Base-by-base conservation (phyloP, 495 filamentous ascomycete genomes). In the Penicillium cataractarum region DNA sequence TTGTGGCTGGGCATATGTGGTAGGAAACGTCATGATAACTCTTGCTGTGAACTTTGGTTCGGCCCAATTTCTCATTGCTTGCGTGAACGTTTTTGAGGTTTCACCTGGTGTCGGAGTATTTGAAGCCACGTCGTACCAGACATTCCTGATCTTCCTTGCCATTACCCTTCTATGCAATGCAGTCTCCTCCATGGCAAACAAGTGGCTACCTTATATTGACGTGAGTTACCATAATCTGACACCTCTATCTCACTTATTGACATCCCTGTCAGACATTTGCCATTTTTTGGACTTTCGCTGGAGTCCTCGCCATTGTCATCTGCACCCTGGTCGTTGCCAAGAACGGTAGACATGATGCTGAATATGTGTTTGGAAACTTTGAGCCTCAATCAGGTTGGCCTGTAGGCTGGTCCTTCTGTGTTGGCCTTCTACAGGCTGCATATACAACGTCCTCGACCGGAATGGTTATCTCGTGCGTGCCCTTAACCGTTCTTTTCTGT, bases 1-100 rank as follows among this genome's bases (percentile, higher is more conserved):
- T 17, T 87, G 84, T 4, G 88, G 88, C 13, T 90, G 88, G 88
- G 83, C 89, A 59, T 89, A 87, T 62, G 81, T 88, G 21, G 82
- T 83, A 17, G 88, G 86, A 4, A 90, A 87, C 81, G 84, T 89
- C 32, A 76, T 75, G 15, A 70, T 79, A 1, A 76, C 75, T 0
- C 74, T 78, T 1, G 76, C 71, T 17, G 73, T 74, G 9, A 76
- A 74, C 19, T 72, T 80, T 27, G 68, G 68, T 1, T 68, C 65
- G 12, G 56, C 68, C 8, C 65, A 68, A 10, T 71, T 71, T 37
- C 55, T 71, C 21, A 57, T 71, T 29, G 61, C 68, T 13, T 71
- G 68, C 24, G 32, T 71, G 19, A 68, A 71, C 39, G 68, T 71
- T 24, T 71, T 69, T 60, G 22, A 83, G 78, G 29, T 82, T 71